Evolutionary conservation across 2,329 filamentous ascomycete genomes (phyloP).

Genomic region (Microascus cirrosus): DNA sequence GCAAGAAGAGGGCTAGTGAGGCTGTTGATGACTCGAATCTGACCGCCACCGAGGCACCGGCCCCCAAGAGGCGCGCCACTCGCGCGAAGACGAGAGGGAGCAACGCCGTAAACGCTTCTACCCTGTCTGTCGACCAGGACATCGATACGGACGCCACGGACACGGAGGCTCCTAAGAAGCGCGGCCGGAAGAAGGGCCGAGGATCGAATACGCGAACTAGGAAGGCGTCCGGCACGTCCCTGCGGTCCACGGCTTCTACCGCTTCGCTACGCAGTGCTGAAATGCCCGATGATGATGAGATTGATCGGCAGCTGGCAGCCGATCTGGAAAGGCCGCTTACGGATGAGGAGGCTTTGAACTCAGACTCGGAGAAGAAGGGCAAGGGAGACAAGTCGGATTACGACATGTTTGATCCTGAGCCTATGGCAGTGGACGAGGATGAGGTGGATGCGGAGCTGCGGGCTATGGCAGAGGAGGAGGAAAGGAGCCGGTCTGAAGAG

Average conservation of each 20-base stretch:
- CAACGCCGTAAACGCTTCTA: not conserved
- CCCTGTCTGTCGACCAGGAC: not conserved
- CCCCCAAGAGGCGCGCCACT: slow-evolving; percentile 45
- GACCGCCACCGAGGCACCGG: slow-evolving; percentile 32
- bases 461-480: slow-evolving; percentile 28
- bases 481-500: slow-evolving; percentile 39
- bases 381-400: slow-evolving; percentile 23
- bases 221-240: slow-evolving; percentile 34
- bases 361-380: slow-evolving; percentile 26
- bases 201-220: slow-evolving; percentile 26
- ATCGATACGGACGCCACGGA: slow-evolving; percentile 19
- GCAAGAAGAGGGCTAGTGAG: slow-evolving; percentile 54
- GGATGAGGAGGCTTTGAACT: slow-evolving; percentile 40
- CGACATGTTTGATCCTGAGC: slow-evolving; percentile 41
- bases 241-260: slow-evolving; percentile 36
- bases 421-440: slow-evolving; percentile 31
- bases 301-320: slow-evolving; percentile 54
- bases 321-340: slow-evolving; percentile 48
- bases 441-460: slow-evolving; percentile 39
- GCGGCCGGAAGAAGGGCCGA: slow-evolving; percentile 29
- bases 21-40: slow-evolving; percentile 38
- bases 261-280: slow-evolving; percentile 23
- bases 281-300: slow-evolving; percentile 50
- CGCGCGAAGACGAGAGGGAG: not conserved
- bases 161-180: slow-evolving; percentile 21